A percentile compares a stretch with the other conserved stretches of the same genome.
These are phyloP conservation scores for Triticum turgidum DNA, from an alignment of 176 grass and related monocot species.

Conservation along the genomic window DNA sequence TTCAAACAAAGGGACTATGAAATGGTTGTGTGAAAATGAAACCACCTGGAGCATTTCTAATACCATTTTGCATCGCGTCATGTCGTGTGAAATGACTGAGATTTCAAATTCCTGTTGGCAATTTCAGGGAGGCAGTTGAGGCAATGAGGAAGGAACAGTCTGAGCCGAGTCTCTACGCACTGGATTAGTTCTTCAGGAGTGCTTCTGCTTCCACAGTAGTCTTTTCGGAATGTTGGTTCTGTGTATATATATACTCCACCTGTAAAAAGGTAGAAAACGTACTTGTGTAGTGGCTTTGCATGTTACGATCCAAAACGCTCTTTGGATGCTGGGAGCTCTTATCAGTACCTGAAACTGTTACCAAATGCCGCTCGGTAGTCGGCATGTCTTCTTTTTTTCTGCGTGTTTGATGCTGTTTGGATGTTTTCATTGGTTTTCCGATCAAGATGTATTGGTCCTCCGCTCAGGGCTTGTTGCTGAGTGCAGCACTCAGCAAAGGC, in stretches of 20 bases:
- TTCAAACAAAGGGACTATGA: not conserved
- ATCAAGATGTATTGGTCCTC: too few species aligned
- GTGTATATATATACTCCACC: not conserved
- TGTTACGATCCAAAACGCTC: not conserved
- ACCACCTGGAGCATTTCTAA: not conserved
- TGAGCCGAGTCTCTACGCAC: not conserved
- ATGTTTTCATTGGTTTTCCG: too few species aligned
- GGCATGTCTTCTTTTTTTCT: too few species aligned
- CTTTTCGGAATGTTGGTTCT: not conserved
- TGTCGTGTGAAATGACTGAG: not conserved
- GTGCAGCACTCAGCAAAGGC: too few species aligned
- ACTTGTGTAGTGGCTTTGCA: not conserved
- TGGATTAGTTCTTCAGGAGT: not conserved
- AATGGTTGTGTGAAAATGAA: not conserved
- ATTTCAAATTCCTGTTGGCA: not conserved
- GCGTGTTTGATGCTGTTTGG: too few species aligned
- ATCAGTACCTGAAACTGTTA: not conserved
- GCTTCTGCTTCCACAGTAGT: not conserved
- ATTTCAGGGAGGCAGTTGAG: conserved; percentile 26
- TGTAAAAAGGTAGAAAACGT: not conserved
- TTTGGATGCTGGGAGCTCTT: not conserved
- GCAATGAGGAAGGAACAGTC: conserved; percentile 24
- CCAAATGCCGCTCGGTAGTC: not conserved
- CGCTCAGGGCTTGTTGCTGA: too few species aligned
- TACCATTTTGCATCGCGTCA: not conserved